Base-by-base conservation (phyloP, 2,329 filamentous ascomycete species). In the Aspergillus flavus region DNA sequence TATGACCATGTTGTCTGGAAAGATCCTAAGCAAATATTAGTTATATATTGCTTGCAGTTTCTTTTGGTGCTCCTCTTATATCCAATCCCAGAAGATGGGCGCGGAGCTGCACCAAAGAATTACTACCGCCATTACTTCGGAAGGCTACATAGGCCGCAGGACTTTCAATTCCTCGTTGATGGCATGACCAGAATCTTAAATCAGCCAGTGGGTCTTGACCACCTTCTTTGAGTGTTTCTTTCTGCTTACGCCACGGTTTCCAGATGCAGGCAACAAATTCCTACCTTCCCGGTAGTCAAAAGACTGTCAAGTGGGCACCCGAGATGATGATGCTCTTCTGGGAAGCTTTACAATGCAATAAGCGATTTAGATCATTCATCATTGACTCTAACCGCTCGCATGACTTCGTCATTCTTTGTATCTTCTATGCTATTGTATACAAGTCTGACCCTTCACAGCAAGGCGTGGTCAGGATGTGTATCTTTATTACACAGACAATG, bases 301-400 rank as follows among this genome's bases (percentile, higher is more conserved):
- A 90, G 55, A 87, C 91, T 0, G 83, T 92, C 58, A 92, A 92
- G 73, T 96, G 94, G 85, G 93, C 94, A 0, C 94, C 95, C 1
- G 95, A 99, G 78, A 96, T 96, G 82, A 89, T 98, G 61, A 95
- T 97, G 86, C 84, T 99, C 2, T 97, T 98, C 75, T 99, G 95
- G 95, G 95, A 99, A 81, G 88, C 93, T 43, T 88, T 95, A 5
- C 95, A 99, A 78, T 97, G 94, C 84, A 99, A 99, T 80, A 98
- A 97, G 80, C 87, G 94, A 63, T 99, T 99, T 80, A 87, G 95
- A 36, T 93, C 93, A 1, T 99, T 97, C 78, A 95, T 99, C 72
- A 94, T 98, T 66, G 95, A 99, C 71, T 98, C 95, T 0, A 93
- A 95, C 73, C 86, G 94, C 59, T 92, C 92, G 0, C 92, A 97